Evolutionary conservation across 495 filamentous ascomycete species (phyloP), one percentile per base, ranked within the genome.

Genomic region (Xylaria castorea): DNA sequence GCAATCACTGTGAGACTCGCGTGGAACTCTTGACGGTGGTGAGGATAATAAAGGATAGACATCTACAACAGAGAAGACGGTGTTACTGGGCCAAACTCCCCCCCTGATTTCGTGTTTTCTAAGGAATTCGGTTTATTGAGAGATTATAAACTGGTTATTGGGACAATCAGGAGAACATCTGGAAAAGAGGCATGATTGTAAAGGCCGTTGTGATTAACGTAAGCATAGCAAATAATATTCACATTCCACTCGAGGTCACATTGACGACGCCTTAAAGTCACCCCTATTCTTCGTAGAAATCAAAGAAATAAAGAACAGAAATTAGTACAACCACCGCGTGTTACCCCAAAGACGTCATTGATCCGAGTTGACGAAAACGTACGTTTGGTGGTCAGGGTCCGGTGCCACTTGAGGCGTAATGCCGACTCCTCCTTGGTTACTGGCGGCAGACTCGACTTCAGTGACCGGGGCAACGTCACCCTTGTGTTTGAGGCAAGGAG

Each of bases 401-500:
- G 57, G 30, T 65, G 48, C 5, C 22, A 38, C 68, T 42, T 68
- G 48, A 36, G 66, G 57, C 9, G 65, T 42, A 55, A 67, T 55
- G 34, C 65, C 48, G 14, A 67, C 11, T 48, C n/a, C n/a, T 38
- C 48, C 65, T 30, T 36, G 44, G n/a, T 16, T 44, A 32, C 7
- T n/a, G n/a, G 44, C 11, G 30, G 9, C 40, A 2, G 50, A 27
- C 44, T 71, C 46, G 62, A 60, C 48, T 27, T 65, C 58, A 25
- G 50, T 62, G 4, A 78, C 40, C 5, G 63, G 18, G 51, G 70
- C 74, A 38, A 71, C 61, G 3, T 20, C n/a, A n/a, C 66, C 71
- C 30, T 78, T 62, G 9, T 69, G 50, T 60, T 74, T 78, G n/a
- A 78, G 62, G n/a, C 76, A 78, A 9, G 73, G 71, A 22, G 57